These are phyloP conservation scores for Cyathus striatus DNA, from an alignment of 768 basidiomycete species.

Conservation along the genomic window DNA sequence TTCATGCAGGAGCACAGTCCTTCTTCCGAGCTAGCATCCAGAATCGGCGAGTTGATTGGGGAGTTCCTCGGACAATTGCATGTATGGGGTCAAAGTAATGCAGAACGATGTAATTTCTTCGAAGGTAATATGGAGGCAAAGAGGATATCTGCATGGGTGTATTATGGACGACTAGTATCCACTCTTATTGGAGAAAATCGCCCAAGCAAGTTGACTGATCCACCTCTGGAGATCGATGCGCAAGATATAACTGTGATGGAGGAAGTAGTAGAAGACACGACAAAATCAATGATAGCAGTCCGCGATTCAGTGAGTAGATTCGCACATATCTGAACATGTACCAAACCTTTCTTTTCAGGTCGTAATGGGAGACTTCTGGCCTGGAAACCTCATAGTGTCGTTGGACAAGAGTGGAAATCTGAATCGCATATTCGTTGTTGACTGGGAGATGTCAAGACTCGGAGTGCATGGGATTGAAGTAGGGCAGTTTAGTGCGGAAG, in stretches of 20 bases:
- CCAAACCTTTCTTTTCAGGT: constrained; percentile 20
- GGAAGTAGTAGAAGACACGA: constrained; percentile 16
- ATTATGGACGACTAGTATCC: constrained; percentile 40
- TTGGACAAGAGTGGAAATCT: constrained; percentile 26
- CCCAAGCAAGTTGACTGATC: constrained; percentile 32
- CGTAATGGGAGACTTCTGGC: constrained; percentile 74
- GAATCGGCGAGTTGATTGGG: constrained; percentile 51
- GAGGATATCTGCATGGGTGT: constrained; percentile 29
- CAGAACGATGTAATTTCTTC: constrained; percentile 24
- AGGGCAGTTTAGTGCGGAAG: constrained; percentile 61
- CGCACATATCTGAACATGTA: background rate
- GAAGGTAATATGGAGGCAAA: constrained; percentile 34
- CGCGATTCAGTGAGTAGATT: constrained; percentile 20
- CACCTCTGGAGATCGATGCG: constrained; percentile 31
- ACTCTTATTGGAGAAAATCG: constrained; percentile 25
- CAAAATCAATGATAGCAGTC: constrained; percentile 15
- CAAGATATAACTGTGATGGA: constrained; percentile 24
- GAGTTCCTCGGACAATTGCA: constrained; percentile 52
- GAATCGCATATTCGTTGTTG: constrained; percentile 43
- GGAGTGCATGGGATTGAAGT: constrained; percentile 57
- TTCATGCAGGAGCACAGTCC: constrained; percentile 27
- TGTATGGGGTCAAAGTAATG: constrained; percentile 32
- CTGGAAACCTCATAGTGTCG: constrained; percentile 58
- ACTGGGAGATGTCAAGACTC: constrained; percentile 61
- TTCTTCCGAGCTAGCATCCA: constrained; percentile 20